phyloP scores from a whole-genome alignment of 192 early-diverging fungal species.

The Linderina pennispora region DNA sequence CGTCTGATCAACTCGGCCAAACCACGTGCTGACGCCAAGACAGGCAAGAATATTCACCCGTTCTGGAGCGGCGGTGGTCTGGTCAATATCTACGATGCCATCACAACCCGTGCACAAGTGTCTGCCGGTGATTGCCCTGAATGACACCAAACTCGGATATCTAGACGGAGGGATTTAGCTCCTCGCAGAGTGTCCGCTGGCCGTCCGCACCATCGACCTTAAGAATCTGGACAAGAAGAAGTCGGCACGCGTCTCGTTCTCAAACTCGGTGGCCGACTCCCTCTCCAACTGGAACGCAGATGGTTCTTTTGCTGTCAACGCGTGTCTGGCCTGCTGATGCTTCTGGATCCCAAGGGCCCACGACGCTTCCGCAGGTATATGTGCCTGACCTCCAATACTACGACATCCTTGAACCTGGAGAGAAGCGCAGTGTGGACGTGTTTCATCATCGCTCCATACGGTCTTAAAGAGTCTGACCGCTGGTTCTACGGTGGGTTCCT shows the following conservation, averaged over 20 bases:
- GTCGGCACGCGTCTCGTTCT: slow-evolving; percentile 5
- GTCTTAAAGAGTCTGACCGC: slow-evolving; percentile 20
- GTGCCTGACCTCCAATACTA: neutral
- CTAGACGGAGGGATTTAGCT: neutral
- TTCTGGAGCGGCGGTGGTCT: slow-evolving; percentile 65
- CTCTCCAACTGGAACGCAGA: slow-evolving; percentile 29
- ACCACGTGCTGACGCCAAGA: slow-evolving; percentile 26
- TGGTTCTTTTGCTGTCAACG: slow-evolving; percentile 5
- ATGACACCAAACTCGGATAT: slow-evolving; percentile 11
- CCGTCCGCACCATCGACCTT: slow-evolving; percentile 15
- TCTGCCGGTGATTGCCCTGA: slow-evolving; percentile 55
- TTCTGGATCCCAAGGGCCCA: no score
- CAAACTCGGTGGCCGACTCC: slow-evolving; percentile 14
- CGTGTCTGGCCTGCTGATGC: slow-evolving; percentile 28
- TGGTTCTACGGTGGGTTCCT: slow-evolving; percentile 48
- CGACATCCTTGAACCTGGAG: slow-evolving; percentile 20
- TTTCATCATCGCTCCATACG: slow-evolving; percentile 24
- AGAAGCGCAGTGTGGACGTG: slow-evolving; percentile 7
- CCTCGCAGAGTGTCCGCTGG: slow-evolving; percentile 15
- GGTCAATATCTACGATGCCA: slow-evolving; percentile 59
- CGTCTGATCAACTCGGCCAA: slow-evolving; percentile 53
- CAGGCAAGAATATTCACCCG: slow-evolving; percentile 20
- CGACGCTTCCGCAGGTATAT: slow-evolving; percentile 9
- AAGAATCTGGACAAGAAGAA: slow-evolving; percentile 19
- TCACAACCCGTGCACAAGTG: slow-evolving; percentile 48